Conservation (phyloP, 768 basidiomycete genomes). For the Cystobasidium tubakii region DNA sequence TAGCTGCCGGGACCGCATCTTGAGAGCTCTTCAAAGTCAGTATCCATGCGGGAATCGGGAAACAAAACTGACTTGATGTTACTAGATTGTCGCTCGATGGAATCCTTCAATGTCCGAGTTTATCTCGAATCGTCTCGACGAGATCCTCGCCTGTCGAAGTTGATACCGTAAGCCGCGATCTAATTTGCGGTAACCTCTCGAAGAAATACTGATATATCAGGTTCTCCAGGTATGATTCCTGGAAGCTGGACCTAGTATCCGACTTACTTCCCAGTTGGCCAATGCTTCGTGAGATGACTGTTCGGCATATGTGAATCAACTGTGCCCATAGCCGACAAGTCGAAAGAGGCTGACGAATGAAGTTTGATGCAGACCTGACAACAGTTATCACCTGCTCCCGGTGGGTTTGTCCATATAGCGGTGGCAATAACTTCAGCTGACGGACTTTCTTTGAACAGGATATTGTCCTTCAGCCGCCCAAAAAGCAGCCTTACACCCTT, state of each 20-base stretch:
- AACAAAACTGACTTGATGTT: not conserved
- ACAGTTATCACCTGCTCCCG: slow-evolving; percentile 11
- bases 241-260: slow-evolving; percentile 26
- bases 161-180: slow-evolving; percentile 28
- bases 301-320: slow-evolving; percentile 16
- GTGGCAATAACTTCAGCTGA: not conserved
- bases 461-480: slow-evolving; percentile 28
- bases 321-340: not conserved
- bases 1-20: slow-evolving; percentile 3
- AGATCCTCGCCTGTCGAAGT: slow-evolving; percentile 4
- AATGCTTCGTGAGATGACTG: slow-evolving; percentile 23
- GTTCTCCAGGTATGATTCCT: slow-evolving; percentile 23
- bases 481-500: slow-evolving; percentile 16
- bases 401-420: not conserved
- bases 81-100: slow-evolving; percentile 1
- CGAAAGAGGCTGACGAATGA: not conserved
- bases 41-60: not conserved
- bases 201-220: not conserved
- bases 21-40: slow-evolving; percentile 18
- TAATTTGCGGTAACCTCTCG: not conserved
- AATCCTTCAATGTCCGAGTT: slow-evolving; percentile 36
- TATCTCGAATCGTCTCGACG: slow-evolving; percentile 34
- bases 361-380: slow-evolving; percentile 10
- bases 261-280: slow-evolving; percentile 21
- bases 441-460: not conserved